Evolutionary conservation across 805 yeast species (phyloP).

Genomic region (Barnettozyma wickerhamii): DNA sequence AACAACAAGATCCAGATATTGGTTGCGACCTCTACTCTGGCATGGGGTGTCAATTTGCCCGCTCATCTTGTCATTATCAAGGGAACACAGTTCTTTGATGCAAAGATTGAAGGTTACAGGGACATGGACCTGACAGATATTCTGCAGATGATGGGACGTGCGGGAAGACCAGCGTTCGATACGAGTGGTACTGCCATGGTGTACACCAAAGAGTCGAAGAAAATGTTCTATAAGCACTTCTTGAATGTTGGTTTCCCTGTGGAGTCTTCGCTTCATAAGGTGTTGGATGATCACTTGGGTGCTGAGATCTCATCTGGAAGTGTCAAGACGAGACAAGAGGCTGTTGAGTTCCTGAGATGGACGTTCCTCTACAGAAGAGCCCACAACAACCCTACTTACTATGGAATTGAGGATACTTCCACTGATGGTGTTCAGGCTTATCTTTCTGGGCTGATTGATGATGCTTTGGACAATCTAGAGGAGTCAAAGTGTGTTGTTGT

Average conservation of each 20-base stretch:
- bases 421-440: slow-evolving; percentile 73
- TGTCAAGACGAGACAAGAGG: slow-evolving; percentile 90
- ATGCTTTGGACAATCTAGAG: slow-evolving; percentile 57
- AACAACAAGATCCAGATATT: slow-evolving; percentile 83
- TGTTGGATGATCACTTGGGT: slow-evolving; percentile 85
- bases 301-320: slow-evolving; percentile 97
- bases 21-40: slow-evolving; percentile 94
- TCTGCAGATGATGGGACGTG: slow-evolving; percentile 97
- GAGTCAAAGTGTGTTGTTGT: slow-evolving; percentile 67
- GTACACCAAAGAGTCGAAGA: slow-evolving; percentile 73
- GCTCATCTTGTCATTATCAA: slow-evolving; percentile 96
- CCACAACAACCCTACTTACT: slow-evolving; percentile 88
- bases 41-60: slow-evolving; percentile 99
- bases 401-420: slow-evolving; percentile 78
- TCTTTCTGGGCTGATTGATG: slow-evolving; percentile 66
- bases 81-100: slow-evolving; percentile 94
- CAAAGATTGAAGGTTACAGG: slow-evolving; percentile 89
- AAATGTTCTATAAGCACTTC: slow-evolving; percentile 83
- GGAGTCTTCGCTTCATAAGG: slow-evolving; percentile 75
- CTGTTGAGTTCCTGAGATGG: slow-evolving; percentile 93
- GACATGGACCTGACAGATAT: slow-evolving; percentile 96
- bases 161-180: slow-evolving; percentile 98
- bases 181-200: slow-evolving; percentile 88
- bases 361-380: slow-evolving; percentile 91
- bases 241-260: slow-evolving; percentile 95